A percentile compares a stretch with the other conserved stretches of the same genome.
phyloP scores from a whole-genome alignment of 345 rosid genomes.

The Euclidium syriacum region DNA sequence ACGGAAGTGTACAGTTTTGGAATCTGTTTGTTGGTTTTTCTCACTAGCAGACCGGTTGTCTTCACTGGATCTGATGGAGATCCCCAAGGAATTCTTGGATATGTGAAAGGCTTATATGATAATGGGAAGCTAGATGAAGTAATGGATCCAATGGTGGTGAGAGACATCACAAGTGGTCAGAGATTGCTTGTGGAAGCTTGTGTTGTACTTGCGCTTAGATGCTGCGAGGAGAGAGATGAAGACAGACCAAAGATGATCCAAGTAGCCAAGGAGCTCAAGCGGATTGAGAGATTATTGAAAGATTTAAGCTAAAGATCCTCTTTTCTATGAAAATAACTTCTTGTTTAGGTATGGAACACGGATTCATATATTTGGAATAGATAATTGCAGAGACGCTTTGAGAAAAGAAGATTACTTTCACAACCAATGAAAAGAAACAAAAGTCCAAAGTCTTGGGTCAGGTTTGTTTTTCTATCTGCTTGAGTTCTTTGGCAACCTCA shows the following conservation, averaged over 20 bases:
- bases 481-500: not conserved
- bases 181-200: not conserved
- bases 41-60: not conserved
- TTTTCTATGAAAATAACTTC: too few species aligned
- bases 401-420: too few species aligned
- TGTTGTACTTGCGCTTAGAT: not conserved
- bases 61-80: not conserved
- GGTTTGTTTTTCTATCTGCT: too few species aligned
- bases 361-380: too few species aligned
- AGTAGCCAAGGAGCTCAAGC: constrained; percentile 8
- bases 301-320: too few species aligned
- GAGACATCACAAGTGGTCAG: not conserved
- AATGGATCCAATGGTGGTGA: not conserved
- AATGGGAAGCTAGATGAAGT: not conserved
- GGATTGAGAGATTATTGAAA: too few species aligned
- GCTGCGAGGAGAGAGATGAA: not conserved
- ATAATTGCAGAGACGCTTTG: too few species aligned
- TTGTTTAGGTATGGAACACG: too few species aligned
- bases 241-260: constrained; percentile 7
- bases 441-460: too few species aligned
- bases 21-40: not conserved
- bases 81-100: not conserved
- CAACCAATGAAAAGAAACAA: too few species aligned
- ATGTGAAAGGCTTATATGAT: not conserved
- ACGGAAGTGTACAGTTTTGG: constrained; percentile 13